These are phyloP conservation scores for California macrophylla DNA, from an alignment of 441 rosid species.

Conservation along the genomic window DNA sequence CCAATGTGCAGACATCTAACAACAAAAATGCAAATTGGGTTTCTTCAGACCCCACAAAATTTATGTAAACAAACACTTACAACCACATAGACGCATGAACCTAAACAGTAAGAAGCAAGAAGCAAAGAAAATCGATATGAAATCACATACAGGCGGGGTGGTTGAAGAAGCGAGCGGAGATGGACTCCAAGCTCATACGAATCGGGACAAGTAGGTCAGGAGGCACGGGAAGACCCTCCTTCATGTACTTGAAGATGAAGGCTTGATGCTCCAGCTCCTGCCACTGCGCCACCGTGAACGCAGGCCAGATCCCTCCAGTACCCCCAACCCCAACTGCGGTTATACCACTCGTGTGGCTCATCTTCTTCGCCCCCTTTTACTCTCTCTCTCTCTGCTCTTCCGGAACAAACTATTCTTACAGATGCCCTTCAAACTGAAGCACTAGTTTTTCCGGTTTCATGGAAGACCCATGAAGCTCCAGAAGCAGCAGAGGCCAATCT, in stretches of 20 bases:
- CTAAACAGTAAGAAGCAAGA: background rate
- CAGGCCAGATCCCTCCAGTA: slow-evolving; percentile 38
- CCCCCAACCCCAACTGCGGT: background rate
- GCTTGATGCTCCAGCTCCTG: slow-evolving; percentile 97
- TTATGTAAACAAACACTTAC: background rate
- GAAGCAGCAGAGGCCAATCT: background rate
- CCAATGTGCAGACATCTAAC: background rate
- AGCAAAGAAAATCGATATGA: background rate
- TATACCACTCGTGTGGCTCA: background rate
- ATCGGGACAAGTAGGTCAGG: slow-evolving; percentile 77
- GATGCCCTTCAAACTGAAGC: background rate
- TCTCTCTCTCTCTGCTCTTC: background rate
- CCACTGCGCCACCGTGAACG: slow-evolving; percentile 80
- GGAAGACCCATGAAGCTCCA: background rate
- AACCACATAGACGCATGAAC: background rate
- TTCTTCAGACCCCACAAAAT: slow-evolving; percentile 57
- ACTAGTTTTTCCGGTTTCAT: background rate
- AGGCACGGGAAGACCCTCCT: slow-evolving; percentile 65
- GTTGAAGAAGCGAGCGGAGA: slow-evolving; percentile 41
- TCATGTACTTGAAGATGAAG: slow-evolving; percentile 74
- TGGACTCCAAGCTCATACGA: slow-evolving; percentile 36
- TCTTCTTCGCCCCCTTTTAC: background rate
- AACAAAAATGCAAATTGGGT: slow-evolving; percentile 15
- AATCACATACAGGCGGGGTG: slow-evolving; percentile 43
- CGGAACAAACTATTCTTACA: background rate